phyloP scores from a whole-genome alignment of 495 filamentous ascomycete species.

The Aspergillus homomorphus region DNA sequence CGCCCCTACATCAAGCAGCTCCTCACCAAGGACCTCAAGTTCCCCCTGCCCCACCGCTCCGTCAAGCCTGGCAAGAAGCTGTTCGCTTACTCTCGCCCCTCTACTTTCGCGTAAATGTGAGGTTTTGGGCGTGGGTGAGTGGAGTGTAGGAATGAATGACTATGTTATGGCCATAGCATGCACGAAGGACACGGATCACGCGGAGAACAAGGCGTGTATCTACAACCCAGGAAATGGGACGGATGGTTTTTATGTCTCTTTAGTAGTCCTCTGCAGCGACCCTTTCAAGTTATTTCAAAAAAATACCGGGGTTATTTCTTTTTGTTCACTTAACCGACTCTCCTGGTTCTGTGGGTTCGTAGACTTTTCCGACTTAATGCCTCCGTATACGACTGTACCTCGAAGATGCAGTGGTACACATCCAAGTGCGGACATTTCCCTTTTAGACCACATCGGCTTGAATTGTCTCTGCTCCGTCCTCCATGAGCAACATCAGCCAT shows the following conservation, averaged over 20 bases:
- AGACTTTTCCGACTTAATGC: background rate
- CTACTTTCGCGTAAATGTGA: slow-evolving; percentile 71
- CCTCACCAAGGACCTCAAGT: slow-evolving; percentile 87
- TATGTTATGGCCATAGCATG: slow-evolving; percentile 50
- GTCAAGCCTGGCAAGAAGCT: slow-evolving; percentile 81
- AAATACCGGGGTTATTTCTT: slow-evolving; percentile 40
- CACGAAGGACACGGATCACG: slow-evolving; percentile 44
- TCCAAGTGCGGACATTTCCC: no score
- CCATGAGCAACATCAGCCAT: background rate
- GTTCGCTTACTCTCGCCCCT: slow-evolving; percentile 85
- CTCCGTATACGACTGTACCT: background rate
- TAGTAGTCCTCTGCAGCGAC: slow-evolving; percentile 46
- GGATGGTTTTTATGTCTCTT: slow-evolving; percentile 44
- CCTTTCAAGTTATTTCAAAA: slow-evolving; percentile 43
- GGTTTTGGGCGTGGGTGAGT: slow-evolving; percentile 35
- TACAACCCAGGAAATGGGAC: slow-evolving; percentile 35
- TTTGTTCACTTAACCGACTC: slow-evolving; percentile 12
- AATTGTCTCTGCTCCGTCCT: background rate
- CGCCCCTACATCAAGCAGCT: slow-evolving; percentile 99
- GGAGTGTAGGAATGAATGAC: slow-evolving; percentile 49
- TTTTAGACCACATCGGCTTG: no score
- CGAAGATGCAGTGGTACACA: no score
- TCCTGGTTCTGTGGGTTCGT: slow-evolving; percentile 4
- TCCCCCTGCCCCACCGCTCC: slow-evolving; percentile 96
- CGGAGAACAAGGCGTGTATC: slow-evolving; percentile 39